Evolutionary conservation across 1,284 basidiomycete species (phyloP).

Genomic region (Malassezia furfur): DNA sequence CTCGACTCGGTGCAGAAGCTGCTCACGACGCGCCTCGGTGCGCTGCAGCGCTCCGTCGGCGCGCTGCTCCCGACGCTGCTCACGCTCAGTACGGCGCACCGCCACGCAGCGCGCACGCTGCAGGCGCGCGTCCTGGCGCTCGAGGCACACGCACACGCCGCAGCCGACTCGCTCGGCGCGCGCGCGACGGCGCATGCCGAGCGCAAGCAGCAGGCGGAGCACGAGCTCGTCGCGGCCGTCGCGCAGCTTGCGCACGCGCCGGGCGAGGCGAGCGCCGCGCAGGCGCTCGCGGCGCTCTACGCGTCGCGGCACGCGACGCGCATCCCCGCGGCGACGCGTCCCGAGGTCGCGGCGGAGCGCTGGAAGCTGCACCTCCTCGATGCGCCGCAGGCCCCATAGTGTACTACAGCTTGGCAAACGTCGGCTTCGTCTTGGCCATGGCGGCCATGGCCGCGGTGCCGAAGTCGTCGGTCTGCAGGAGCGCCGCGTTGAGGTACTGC

Average conservation of each 20-base stretch:
- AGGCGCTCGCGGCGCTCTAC: constrained; percentile 8
- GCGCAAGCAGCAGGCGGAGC: constrained; percentile 9
- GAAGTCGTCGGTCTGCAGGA: constrained; percentile 62
- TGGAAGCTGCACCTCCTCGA: constrained; percentile 15
- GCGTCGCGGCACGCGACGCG: constrained; percentile 3
- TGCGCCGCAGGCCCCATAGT: background rate
- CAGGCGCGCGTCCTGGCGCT: constrained; percentile 18
- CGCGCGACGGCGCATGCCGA: constrained; percentile 1
- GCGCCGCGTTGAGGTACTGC: constrained; percentile 64
- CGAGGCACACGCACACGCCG: constrained; percentile 18
- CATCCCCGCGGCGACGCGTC: background rate
- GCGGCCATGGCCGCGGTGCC: constrained; percentile 50
- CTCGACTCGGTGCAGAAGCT: constrained; percentile 72
- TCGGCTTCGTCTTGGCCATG: constrained; percentile 49
- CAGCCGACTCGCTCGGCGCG: constrained; percentile 19
- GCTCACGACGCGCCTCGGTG: constrained; percentile 49
- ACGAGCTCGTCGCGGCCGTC: constrained; percentile 8
- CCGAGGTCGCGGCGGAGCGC: constrained; percentile 4
- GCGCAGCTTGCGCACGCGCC: constrained; percentile 8
- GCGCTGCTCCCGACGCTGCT: constrained; percentile 28
- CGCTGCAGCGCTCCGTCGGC: constrained; percentile 22
- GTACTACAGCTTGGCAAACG: constrained; percentile 40
- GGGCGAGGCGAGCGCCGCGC: background rate
- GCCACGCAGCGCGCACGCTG: constrained; percentile 19
- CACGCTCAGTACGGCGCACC: constrained; percentile 16